Percentiles rank a stretch among this genome's conserved stretches.
Evolutionary conservation across 148 eudicot genomes (phyloP).

Genomic region (Bassia scoparia): DNA sequence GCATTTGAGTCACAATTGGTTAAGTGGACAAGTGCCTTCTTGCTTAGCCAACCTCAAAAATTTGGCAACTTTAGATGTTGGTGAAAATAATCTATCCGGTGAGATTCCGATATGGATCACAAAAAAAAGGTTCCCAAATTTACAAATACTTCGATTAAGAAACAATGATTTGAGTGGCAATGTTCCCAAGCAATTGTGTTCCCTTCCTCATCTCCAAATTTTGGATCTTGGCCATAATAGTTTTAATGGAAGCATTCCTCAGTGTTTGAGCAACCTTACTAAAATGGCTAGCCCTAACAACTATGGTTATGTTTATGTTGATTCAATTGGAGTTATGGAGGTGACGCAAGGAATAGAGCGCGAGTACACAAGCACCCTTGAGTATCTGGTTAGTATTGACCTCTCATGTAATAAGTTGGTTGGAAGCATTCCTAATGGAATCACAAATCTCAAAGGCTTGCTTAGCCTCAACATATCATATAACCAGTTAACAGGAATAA

Average conservation of each 20-base stretch:
- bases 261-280: conserved; percentile 5
- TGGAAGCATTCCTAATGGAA: conserved; percentile 18
- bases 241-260: conserved; percentile 12
- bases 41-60: not conserved
- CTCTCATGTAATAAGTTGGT: conserved; percentile 24
- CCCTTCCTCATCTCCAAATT: conserved; percentile 7
- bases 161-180: conserved; percentile 4
- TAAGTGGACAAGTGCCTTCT: conserved; percentile 10
- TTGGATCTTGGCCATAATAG: conserved; percentile 16
- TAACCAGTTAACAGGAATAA: conserved; percentile 16
- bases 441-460: conserved; percentile 15
- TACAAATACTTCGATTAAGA: conserved; percentile 9
- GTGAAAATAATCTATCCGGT: conserved; percentile 14
- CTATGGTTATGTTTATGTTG: not conserved
- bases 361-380: conserved; percentile 6
- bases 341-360: conserved; percentile 18
- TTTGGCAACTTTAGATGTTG: conserved; percentile 2
- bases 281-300: conserved; percentile 8
- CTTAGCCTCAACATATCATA: conserved; percentile 18
- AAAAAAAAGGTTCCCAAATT: not conserved
- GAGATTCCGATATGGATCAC: not conserved
- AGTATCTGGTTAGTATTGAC: conserved; percentile 18
- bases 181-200: conserved; percentile 16
- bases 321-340: not conserved
- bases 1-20: conserved; percentile 11